Base-by-base conservation (phyloP, 2,329 filamentous ascomycete species). In the Pezicula radicicola region DNA sequence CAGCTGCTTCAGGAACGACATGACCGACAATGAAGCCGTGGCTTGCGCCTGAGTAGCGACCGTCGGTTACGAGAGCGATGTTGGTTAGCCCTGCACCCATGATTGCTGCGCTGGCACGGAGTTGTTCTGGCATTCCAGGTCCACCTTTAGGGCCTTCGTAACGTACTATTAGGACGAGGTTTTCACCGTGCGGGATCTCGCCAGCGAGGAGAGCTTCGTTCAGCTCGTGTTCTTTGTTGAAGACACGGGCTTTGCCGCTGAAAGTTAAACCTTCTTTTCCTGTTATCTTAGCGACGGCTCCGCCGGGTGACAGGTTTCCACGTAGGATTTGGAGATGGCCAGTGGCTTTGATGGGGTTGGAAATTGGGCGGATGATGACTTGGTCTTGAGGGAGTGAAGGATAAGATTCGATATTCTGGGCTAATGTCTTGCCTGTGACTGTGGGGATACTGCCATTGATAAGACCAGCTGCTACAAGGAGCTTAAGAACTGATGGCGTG, bases 11-110 rank as follows among this genome's bases (percentile, higher is more conserved):
- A 2, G 93, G 93, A 3, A 89, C 88, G 13, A 97, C 90, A 64
- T 97, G 92, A 1, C 93, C 93, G 15, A 97, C 90, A 64, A 96
- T 94, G 70, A 96, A 96, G 0, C 91, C 91, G 68, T 97, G 92
- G 49, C 82, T 88, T 2, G 91, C 93, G 30, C 93, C 93, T 44
- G 83, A 88, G 70, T 97, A 97, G 43, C 93, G 76, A 0, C 93
- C 93, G 67, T 97, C 93, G 0, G 93, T 97, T 46, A 97, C 90
- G 13, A 97, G 80, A 0, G 93, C 92, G 8, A 97, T 83, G 63
- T 96, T 96, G 48, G 78, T 89, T 48, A 97, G 76, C 12, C 88
- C 88, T 0, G 93, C 93, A 46, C 93, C 93, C 88, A 96, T 96
- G 60, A 97, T 89, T 16, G 92, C 90, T 0, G 91, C 91, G 53